A percentile compares a stretch with the other conserved stretches of the same genome.
phyloP scores from a whole-genome alignment of 352 stramenopile species.

The Ochromonadaceae sp. region DNA sequence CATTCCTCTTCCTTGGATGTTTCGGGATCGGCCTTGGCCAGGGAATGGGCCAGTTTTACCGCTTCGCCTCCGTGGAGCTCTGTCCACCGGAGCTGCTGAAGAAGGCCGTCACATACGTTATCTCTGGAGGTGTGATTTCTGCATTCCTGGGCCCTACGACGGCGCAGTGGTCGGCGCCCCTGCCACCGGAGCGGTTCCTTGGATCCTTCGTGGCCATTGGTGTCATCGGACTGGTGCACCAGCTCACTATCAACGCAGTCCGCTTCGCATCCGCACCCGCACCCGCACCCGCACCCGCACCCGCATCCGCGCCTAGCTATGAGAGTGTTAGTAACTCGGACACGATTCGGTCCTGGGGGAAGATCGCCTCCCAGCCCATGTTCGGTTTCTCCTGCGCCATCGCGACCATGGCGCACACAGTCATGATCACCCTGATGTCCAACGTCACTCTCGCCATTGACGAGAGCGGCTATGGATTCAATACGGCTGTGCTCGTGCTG shows the following conservation, averaged over 20 bases:
- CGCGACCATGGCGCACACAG: not conserved
- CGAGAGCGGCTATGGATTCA: not conserved
- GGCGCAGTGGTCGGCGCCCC: not conserved
- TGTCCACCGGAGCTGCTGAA: conserved; percentile 10
- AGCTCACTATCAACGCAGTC: not conserved
- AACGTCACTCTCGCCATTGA: conserved; percentile 4
- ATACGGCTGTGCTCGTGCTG: not conserved
- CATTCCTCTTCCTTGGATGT: too few species aligned
- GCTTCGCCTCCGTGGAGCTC: conserved; percentile 19
- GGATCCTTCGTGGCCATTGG: conserved; percentile 16
- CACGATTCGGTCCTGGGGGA: too few species aligned
- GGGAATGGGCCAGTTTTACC: too few species aligned
- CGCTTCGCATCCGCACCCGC: not conserved
- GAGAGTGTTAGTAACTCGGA: too few species aligned
- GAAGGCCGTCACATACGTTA: conserved; percentile 18
- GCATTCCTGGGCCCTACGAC: conserved; percentile 20
- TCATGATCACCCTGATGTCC: conserved; percentile 13
- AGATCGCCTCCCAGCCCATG: not conserved
- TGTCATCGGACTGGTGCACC: not conserved
- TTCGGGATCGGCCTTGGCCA: too few species aligned
- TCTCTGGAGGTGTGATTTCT: conserved; percentile 18
- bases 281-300: not conserved
- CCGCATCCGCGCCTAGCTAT: not conserved
- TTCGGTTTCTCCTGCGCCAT: not conserved
- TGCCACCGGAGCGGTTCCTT: conserved; percentile 2